These are phyloP conservation scores for Penicillium sp. DNA, from an alignment of 2,329 filamentous ascomycete genomes.

Conservation along the genomic window DNA sequence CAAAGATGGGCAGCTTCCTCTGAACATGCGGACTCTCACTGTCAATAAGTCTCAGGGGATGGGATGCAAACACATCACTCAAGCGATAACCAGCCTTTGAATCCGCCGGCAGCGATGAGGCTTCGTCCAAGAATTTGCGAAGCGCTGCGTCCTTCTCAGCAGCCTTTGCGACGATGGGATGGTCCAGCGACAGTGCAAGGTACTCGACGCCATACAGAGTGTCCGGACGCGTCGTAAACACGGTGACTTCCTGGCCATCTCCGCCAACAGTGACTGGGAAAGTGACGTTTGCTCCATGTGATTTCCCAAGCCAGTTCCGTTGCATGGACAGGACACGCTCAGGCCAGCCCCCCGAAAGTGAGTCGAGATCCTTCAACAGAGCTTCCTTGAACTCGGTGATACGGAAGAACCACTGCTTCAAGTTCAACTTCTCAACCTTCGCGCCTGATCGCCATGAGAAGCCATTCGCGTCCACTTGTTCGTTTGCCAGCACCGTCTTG, in stretches of 20 bases:
- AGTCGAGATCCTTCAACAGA: conserved; percentile 72
- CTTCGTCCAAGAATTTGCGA: conserved; percentile 68
- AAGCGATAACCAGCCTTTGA: conserved; percentile 71
- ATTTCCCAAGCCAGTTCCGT: conserved; percentile 85
- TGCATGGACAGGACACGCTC: conserved; percentile 84
- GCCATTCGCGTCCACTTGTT: conserved; percentile 82
- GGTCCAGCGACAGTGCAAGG: conserved; percentile 75
- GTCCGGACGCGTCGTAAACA: conserved; percentile 85
- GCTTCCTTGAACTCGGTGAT: conserved; percentile 80
- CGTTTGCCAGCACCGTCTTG: conserved; percentile 87
- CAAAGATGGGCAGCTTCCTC: conserved; percentile 72
- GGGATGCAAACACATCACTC: conserved; percentile 65
- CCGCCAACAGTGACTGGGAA: conserved; percentile 65
- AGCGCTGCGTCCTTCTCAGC: conserved; percentile 67
- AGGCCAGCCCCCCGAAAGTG: conserved; percentile 74
- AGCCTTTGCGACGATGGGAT: conserved; percentile 69
- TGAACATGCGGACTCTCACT: conserved; percentile 51
- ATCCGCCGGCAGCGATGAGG: conserved; percentile 60
- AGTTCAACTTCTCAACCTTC: conserved; percentile 75
- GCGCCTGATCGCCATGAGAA: conserved; percentile 87
- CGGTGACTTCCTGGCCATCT: conserved; percentile 47
- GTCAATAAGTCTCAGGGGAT: conserved; percentile 66
- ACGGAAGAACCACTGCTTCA: conserved; percentile 90
- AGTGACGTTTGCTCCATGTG: conserved; percentile 72
- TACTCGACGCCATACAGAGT: conserved; percentile 89